Evolutionary conservation across 495 filamentous ascomycete species (phyloP), one percentile per base, ranked within the genome.

Genomic region (Symbiotaphrina buchneri): DNA sequence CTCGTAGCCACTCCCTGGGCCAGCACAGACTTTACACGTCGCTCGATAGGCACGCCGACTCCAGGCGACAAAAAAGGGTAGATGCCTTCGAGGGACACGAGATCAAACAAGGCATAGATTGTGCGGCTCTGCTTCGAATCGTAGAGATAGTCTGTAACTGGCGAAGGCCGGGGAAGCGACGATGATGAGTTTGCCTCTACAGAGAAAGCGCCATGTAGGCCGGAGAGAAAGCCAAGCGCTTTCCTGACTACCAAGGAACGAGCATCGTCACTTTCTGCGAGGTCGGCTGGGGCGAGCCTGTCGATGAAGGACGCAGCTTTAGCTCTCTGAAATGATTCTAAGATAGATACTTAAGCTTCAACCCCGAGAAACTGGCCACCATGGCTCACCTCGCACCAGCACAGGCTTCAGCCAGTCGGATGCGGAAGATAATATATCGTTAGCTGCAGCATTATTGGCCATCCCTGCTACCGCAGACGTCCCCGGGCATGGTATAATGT

Each of bases 81-180:
- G 20, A 68, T 56, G 6, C 63, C 63, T 39, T 68, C 63, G 1
- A 68, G 37, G 0, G 61, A 59, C 18, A 66, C 51, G 25, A 68
- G 39, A 33, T 68, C 63, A 10, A 67, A 46, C 10, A 68, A 46
- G 5, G 55, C 55, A 47, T 56, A 52, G 1, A 65, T 36, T n/a
- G 52, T 43, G 15, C 60, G 54, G 17, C 58, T 56, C 34, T 31
- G 6, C 15, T 18, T 34, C 6, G 23, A 25, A 5, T 34, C 32
- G 21, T 34, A 34, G 6, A 34, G 32, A 14, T 23, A 5, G 13
- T 32, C 14, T 3, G 30, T 19, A 25, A 8, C 13, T 25, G 8
- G 22, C 13, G 8, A 8, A 25, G 22, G 8, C 13, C 13, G 22
- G 53, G 36, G 2, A 17, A 20, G 11, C 36, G 33, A 18, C 25